These are phyloP conservation scores for Ophiocordyceps sinensis DNA, from an alignment of 2,329 filamentous ascomycete genomes.

Conservation along the genomic window DNA sequence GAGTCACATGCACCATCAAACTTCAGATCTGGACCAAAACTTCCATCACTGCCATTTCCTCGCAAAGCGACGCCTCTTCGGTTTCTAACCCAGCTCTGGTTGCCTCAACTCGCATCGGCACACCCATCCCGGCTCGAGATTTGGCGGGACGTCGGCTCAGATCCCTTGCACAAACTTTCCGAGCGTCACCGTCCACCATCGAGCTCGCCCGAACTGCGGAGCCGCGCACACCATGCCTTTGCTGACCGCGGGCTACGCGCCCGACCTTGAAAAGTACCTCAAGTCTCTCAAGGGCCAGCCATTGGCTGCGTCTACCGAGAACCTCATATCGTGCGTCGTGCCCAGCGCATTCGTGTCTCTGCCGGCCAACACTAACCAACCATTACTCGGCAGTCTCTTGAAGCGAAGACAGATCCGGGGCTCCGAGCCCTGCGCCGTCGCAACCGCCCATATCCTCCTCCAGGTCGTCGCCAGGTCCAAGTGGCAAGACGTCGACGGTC, in stretches of 20 bases:
- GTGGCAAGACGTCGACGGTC: constrained; percentile 60
- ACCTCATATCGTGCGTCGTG: constrained; percentile 58
- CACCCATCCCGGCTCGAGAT: too few species aligned
- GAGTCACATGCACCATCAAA: too few species aligned
- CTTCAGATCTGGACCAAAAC: too few species aligned
- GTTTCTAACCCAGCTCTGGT: too few species aligned
- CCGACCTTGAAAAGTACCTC: constrained; percentile 64
- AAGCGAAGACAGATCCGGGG: constrained; percentile 83
- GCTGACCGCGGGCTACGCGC: constrained; percentile 33
- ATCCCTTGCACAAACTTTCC: not conserved
- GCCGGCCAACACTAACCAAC: constrained; percentile 2
- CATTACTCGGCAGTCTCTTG: constrained; percentile 46
- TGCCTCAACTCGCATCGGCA: too few species aligned
- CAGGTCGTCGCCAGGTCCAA: constrained; percentile 73
- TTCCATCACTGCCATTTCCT: too few species aligned
- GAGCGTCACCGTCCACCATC: not conserved
- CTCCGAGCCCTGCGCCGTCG: constrained; percentile 77
- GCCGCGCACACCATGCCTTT: constrained; percentile 17
- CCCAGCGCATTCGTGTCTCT: not conserved
- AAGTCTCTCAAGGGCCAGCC: constrained; percentile 62
- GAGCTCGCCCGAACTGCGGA: not conserved
- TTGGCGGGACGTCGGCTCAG: not conserved
- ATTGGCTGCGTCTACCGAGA: constrained; percentile 72
- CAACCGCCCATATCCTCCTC: constrained; percentile 77
- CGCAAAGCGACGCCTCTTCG: too few species aligned